phyloP scores from a whole-genome alignment of 768 basidiomycete species.

The Mycena maculata region DNA sequence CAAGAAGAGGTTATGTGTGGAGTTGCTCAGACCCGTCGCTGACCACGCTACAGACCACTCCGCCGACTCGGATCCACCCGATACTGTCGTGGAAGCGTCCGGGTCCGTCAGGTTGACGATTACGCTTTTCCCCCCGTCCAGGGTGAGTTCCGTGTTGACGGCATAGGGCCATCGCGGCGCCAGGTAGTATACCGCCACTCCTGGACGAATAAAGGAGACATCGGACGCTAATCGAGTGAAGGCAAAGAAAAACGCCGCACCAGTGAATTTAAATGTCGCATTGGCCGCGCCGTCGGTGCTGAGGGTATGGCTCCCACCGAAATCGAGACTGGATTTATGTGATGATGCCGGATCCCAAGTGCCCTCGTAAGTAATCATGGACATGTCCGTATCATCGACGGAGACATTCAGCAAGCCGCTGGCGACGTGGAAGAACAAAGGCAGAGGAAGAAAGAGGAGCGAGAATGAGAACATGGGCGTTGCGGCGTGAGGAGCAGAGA shows the following conservation, averaged over 20 bases:
- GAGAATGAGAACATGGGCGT: too few relatives aligned
- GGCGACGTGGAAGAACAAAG: not conserved
- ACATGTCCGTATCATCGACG: not conserved
- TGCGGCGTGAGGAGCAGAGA: too few relatives aligned
- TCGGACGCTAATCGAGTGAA: not conserved
- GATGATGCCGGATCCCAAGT: not conserved
- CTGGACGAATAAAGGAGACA: conserved; percentile 26
- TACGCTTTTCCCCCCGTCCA: conserved; percentile 48
- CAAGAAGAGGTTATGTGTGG: conserved; percentile 13
- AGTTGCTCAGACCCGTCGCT: conserved; percentile 11
- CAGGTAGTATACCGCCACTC: conserved; percentile 56
- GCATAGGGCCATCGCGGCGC: conserved; percentile 60
- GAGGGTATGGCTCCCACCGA: not conserved
- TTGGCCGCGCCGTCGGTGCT: not conserved
- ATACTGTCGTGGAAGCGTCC: not conserved
- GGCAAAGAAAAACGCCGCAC: not conserved
- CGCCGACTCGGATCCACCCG: conserved; percentile 21
- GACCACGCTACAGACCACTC: conserved; percentile 16
- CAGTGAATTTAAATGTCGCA: not conserved
- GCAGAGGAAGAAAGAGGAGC: too few relatives aligned
- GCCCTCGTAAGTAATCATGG: not conserved
- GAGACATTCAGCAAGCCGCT: not conserved
- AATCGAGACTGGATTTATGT: not conserved
- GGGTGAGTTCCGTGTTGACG: conserved; percentile 53
- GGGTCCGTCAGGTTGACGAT: conserved; percentile 49